Evolutionary conservation across 2,329 filamentous ascomycete genomes (phyloP), one percentile per base, ranked within the genome.

Genomic region (Dothidotthia symphoricarpi): DNA sequence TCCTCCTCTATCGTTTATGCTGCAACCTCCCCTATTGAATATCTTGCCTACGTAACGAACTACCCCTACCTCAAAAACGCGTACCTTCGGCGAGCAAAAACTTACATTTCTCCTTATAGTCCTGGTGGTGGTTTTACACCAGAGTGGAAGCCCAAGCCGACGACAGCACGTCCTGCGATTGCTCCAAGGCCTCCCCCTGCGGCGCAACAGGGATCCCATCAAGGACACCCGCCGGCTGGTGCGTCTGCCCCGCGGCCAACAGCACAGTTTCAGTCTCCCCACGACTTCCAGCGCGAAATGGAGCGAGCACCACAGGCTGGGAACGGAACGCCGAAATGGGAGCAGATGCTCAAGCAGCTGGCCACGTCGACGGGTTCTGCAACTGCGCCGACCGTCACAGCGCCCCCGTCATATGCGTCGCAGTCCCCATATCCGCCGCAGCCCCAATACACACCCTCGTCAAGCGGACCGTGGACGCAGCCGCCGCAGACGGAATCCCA

Each of bases 31-130:
- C 50, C 62, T 24, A 59, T 43, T 51, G 59, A 68, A 38, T 73
- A 72, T 45, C 47, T 73, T 47, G 54, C 61, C 51, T 67, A 71
- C 45, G 51, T 73, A 28, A 62, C 65, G 49, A 65, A 69, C 39
- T 74, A 71, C 43, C 71, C 71, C 9, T 73, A 73, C 48, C 59
- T 74, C 24, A 63, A 63, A 39, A 71, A 72, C 44, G 66, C 67
- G 36, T 72, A 68, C 53, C 64, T 69, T 33, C 61, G 70, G 42
- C 61, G 68, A 55, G 65, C 67, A 47, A 68, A 69, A 55, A 66
- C 65, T 55, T 73, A 74, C 59, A 64, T 69, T 36, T 73, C 70
- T 45, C 71, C 71, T 41, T 74, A 73, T 53, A 63, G 67, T 48
- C 61, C 62, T 34, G 64, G 64, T 43, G 67, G 66, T 41, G 68